Evolutionary conservation across 1,284 basidiomycete species (phyloP).

Genomic region (Leucoagaricus sp.): DNA sequence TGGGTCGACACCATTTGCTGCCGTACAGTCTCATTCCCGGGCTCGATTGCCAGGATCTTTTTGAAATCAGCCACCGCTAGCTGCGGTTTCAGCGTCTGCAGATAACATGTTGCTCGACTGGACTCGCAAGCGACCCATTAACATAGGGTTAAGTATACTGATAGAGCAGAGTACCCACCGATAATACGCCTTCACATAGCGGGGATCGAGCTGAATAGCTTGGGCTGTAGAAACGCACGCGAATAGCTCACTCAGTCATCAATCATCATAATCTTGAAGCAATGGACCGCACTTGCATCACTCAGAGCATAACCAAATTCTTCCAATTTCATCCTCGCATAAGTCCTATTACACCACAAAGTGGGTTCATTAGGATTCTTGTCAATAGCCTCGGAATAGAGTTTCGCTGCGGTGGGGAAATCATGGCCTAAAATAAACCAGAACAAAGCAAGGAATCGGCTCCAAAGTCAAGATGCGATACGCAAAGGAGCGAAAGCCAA

Average conservation of each 20-base stretch:
- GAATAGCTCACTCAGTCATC: conserved; percentile 11
- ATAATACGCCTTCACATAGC: conserved; percentile 92
- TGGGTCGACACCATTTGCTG: conserved; percentile 86
- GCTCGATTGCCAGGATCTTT: conserved; percentile 86
- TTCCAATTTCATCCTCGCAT: conserved; percentile 77
- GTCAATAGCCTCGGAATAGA: conserved; percentile 80
- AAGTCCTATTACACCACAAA: conserved; percentile 80
- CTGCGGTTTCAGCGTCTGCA: conserved; percentile 88
- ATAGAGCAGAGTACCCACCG: conserved; percentile 43
- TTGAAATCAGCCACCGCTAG: conserved; percentile 86
- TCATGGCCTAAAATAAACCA: conserved; percentile 35
- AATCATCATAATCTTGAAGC: background rate
- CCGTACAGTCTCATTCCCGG: conserved; percentile 80
- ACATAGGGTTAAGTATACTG: background rate
- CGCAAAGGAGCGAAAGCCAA: conserved; percentile 10
- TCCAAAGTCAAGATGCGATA: background rate
- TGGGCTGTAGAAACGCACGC: conserved; percentile 49
- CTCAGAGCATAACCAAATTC: conserved; percentile 82
- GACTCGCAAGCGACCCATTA: background rate
- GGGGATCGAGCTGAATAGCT: conserved; percentile 88
- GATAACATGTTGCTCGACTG: conserved; percentile 89
- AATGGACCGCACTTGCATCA: conserved; percentile 65
- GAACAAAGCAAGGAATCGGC: background rate
- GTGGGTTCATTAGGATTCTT: conserved; percentile 79
- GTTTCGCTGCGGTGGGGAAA: conserved; percentile 54